A percentile compares a stretch with the other conserved stretches of the same genome.
Evolutionary conservation across 106 monocot species (phyloP).

Genomic region (Dendrobium huoshanense): DNA sequence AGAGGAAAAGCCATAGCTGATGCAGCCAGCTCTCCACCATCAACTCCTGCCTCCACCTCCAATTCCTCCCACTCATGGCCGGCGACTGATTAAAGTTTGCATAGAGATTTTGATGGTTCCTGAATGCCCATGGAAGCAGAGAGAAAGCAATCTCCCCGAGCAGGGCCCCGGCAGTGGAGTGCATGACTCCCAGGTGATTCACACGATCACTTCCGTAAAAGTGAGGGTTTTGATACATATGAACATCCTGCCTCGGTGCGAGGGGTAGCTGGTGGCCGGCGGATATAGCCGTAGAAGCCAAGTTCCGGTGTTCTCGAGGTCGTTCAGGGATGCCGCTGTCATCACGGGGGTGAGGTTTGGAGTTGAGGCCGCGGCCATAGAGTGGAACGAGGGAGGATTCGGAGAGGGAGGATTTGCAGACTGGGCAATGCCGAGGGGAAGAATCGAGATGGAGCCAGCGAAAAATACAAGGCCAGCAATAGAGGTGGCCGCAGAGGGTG

Average conservation of each 20-base stretch:
- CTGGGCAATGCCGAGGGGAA: constrained; percentile 7
- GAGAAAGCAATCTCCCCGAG: constrained; percentile 48
- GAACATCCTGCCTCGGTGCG: background rate
- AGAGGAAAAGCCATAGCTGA: constrained; percentile 13
- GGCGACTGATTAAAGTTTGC: background rate
- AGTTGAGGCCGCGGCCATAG: constrained; percentile 12
- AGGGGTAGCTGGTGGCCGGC: background rate
- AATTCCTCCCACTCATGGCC: background rate
- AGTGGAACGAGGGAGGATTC: constrained; percentile 15
- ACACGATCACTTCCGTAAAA: background rate
- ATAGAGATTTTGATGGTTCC: constrained; percentile 1
- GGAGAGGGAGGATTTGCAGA: constrained; percentile 18
- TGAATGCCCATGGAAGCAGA: constrained; percentile 40
- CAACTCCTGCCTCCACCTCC: constrained; percentile 9
- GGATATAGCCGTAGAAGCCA: background rate
- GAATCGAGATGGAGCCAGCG: constrained; percentile 25
- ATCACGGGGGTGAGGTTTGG: background rate
- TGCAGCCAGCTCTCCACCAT: constrained; percentile 6
- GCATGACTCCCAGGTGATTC: constrained; percentile 21
- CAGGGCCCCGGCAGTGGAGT: constrained; percentile 33
- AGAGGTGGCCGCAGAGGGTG: constrained; percentile 63
- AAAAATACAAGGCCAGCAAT: constrained; percentile 49
- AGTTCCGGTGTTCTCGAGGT: constrained; percentile 22
- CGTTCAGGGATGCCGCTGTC: constrained; percentile 33
- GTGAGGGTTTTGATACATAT: constrained; percentile 9